Conservation (phyloP, 352 stramenopile species). For the Phytophthora megakarya region DNA sequence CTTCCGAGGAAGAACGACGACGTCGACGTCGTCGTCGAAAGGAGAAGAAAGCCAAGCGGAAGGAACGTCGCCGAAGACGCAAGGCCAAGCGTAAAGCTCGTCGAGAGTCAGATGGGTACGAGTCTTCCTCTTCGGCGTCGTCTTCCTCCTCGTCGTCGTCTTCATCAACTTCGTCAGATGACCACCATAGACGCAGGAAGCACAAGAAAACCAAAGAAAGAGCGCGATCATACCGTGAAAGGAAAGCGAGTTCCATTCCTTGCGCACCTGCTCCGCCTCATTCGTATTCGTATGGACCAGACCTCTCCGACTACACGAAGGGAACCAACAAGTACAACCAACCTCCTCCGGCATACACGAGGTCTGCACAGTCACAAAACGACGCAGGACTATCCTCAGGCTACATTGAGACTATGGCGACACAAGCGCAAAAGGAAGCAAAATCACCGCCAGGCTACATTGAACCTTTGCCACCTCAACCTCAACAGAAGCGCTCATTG, state of each 20-base stretch:
- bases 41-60: conserved; percentile 29
- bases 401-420: conserved; percentile 27
- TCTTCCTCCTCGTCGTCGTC: conserved; percentile 23
- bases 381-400: neutral
- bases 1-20: conserved; percentile 29
- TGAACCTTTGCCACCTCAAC: conserved; percentile 23
- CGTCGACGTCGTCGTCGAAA: conserved; percentile 24
- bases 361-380: conserved; percentile 4
- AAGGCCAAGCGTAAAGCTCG: conserved; percentile 35
- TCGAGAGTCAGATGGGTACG: conserved; percentile 18
- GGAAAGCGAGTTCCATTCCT: conserved; percentile 13
- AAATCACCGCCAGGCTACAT: conserved; percentile 17
- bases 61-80: conserved; percentile 30
- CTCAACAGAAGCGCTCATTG: conserved; percentile 26
- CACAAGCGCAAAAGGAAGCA: conserved; percentile 25
- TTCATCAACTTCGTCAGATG: conserved; percentile 40
- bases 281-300: conserved; percentile 26
- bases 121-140: conserved; percentile 27
- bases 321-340: conserved; percentile 10
- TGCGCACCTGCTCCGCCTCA: conserved; percentile 9
- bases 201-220: conserved; percentile 35
- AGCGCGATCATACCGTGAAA: conserved; percentile 24
- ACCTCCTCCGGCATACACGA: conserved; percentile 11
- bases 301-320: conserved; percentile 19
- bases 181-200: conserved; percentile 38